Evolutionary conservation across 108 stramenopile genomes (phyloP).

Genomic region (Fragilaria crotonensis): DNA sequence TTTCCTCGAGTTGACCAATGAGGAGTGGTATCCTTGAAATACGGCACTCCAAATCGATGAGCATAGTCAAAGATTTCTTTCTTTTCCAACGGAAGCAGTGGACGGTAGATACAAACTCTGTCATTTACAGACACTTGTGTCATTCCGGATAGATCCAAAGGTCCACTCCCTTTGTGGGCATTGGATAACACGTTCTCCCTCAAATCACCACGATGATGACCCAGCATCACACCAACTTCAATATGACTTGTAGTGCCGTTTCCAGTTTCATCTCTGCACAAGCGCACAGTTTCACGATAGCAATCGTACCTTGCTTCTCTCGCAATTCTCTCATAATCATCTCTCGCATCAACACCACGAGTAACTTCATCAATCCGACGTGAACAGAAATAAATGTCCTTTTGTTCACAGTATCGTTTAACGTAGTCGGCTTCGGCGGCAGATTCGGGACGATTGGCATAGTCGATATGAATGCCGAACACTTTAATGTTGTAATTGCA

Average conservation of each 20-base stretch:
- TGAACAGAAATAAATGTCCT: conserved; percentile 46
- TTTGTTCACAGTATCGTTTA: conserved; percentile 53
- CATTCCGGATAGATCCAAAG: conserved; percentile 86
- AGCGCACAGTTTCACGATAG: conserved; percentile 62
- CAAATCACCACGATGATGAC: conserved; percentile 96
- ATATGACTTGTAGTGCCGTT: background rate
- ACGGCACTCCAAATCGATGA: conserved; percentile 89
- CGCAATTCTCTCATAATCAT: conserved; percentile 87
- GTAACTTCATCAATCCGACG: conserved; percentile 84
- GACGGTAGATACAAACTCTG: conserved; percentile 85
- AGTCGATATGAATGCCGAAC: conserved; percentile 88
- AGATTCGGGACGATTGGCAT: conserved; percentile 94
- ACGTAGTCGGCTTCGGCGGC: conserved; percentile 85
- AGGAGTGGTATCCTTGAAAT: conserved; percentile 92
- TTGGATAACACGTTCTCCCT: conserved; percentile 96
- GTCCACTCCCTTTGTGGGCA: conserved; percentile 86
- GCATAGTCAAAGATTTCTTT: conserved; percentile 81
- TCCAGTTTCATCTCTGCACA: conserved; percentile 6
- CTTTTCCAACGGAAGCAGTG: conserved; percentile 80
- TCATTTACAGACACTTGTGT: conserved; percentile 74
- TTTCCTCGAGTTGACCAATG: conserved; percentile 94
- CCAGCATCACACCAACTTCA: conserved; percentile 82
- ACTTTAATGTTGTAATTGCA: conserved; percentile 39
- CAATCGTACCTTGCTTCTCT: conserved; percentile 77
- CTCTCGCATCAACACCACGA: conserved; percentile 88